Evolutionary conservation across 2,329 filamentous ascomycete species (phyloP).

Genomic region (Aspergillus udagawae): DNA sequence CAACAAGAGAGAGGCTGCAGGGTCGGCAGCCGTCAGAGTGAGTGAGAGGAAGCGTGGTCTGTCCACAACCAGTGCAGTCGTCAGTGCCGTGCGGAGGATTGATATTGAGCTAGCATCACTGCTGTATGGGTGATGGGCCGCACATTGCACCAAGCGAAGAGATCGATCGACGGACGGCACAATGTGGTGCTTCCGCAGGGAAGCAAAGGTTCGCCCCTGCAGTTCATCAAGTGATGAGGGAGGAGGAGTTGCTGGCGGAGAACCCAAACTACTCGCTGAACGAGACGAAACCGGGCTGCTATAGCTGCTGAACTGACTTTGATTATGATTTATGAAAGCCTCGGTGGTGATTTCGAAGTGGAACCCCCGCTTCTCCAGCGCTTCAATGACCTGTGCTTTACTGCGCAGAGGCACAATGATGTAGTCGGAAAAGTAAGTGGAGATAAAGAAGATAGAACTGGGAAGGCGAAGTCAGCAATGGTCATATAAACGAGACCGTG

Average conservation of each 20-base stretch:
- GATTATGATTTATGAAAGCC: conserved; percentile 60
- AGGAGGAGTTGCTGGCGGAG: conserved; percentile 64
- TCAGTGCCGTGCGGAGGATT: conserved; percentile 37
- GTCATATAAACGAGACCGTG: not conserved
- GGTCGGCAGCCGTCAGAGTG: conserved; percentile 43
- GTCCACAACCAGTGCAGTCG: conserved; percentile 35
- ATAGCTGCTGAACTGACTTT: conserved; percentile 43
- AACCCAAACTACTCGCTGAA: conserved; percentile 21
- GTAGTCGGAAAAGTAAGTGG: conserved; percentile 96
- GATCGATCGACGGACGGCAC: conserved; percentile 64
- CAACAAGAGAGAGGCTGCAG: conserved; percentile 43
- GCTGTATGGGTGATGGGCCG: conserved; percentile 54
- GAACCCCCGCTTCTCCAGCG: conserved; percentile 75
- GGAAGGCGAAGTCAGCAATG: conserved; percentile 1
- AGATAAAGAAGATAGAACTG: conserved; percentile 94
- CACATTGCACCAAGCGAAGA: conserved; percentile 77
- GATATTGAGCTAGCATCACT: conserved; percentile 35
- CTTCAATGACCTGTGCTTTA: conserved; percentile 68
- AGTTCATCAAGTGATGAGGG: conserved; percentile 75
- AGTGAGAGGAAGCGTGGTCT: conserved; percentile 48
- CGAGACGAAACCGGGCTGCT: conserved; percentile 30
- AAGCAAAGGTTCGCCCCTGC: conserved; percentile 74
- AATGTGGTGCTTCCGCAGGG: conserved; percentile 75
- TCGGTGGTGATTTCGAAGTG: conserved; percentile 69
- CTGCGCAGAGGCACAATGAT: conserved; percentile 81